Evolutionary conservation across 2,329 filamentous ascomycete genomes (phyloP).

Genomic region (Colletotrichum tanaceti): DNA sequence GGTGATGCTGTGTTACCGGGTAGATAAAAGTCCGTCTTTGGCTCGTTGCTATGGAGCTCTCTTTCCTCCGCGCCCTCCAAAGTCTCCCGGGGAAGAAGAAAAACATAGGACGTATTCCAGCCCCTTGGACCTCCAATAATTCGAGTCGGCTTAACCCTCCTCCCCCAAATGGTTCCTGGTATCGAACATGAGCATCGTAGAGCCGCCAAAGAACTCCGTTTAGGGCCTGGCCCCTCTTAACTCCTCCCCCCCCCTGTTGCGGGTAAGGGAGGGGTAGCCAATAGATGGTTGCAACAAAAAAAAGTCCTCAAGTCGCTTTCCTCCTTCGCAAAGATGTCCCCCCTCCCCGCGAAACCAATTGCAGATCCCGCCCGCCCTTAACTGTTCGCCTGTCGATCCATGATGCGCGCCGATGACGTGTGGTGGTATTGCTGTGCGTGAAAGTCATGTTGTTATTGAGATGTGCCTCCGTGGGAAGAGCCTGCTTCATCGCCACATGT

Average conservation of each 20-base stretch:
- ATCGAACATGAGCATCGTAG: conserved; percentile 42
- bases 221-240: conserved; percentile 2
- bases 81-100: background rate
- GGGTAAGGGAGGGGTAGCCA: conserved; percentile 1
- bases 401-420: conserved; percentile 30
- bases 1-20: conserved; percentile 29
- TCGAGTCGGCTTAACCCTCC: background rate
- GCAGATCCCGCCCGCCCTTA: conserved; percentile 14
- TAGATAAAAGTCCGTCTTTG: conserved; percentile 8
- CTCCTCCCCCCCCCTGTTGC: background rate
- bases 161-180: conserved; percentile 37
- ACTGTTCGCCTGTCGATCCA: conserved; percentile 18
- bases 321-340: conserved; percentile 37
- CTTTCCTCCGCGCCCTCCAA: background rate
- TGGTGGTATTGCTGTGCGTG: conserved; percentile 30
- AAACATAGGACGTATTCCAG: conserved; percentile 24
- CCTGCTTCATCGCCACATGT: conserved; percentile 39
- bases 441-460: conserved; percentile 34
- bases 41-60: background rate
- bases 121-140: conserved; percentile 8
- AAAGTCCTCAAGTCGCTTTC: conserved; percentile 33
- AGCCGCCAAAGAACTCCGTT: conserved; percentile 41
- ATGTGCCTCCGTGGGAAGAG: conserved; percentile 38
- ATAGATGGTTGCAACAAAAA: conserved; percentile 24
- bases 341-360: conserved; percentile 26